Evolutionary conservation across 768 basidiomycete species (phyloP).

Genomic region (Leccinum ochraceum): DNA sequence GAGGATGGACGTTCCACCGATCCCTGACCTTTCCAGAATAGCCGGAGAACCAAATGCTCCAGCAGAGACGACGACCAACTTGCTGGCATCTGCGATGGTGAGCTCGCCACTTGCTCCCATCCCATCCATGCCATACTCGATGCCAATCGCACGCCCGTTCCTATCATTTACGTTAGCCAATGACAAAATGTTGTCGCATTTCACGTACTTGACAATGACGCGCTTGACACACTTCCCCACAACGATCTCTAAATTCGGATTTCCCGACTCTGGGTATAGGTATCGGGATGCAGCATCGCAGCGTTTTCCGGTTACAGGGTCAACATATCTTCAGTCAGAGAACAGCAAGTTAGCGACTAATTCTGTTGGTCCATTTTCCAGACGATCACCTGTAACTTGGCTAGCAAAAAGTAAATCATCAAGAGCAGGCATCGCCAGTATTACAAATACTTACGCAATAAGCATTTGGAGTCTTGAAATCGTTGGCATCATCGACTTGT

Average conservation of each 20-base stretch:
- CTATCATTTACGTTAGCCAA: slow-evolving; percentile 16
- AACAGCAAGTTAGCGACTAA: too few species aligned
- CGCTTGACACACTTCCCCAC: slow-evolving; percentile 22
- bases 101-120: not conserved
- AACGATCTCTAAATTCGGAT: slow-evolving; percentile 29
- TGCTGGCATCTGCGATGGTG: slow-evolving; percentile 25
- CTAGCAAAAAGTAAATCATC: too few species aligned
- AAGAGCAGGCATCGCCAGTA: slow-evolving; percentile 19
- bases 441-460: too few species aligned
- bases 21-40: slow-evolving; percentile 52
- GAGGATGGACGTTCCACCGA: slow-evolving; percentile 35
- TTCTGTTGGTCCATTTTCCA: too few species aligned
- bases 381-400: too few species aligned
- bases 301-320: slow-evolving; percentile 38
- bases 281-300: slow-evolving; percentile 34
- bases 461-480: too few species aligned
- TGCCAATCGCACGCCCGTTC: slow-evolving; percentile 35
- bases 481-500: too few species aligned
- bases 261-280: slow-evolving; percentile 30
- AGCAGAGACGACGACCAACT: slow-evolving; percentile 48
- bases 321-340: slow-evolving; percentile 49
- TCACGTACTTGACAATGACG: not conserved
- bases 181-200: not conserved
- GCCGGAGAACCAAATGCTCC: slow-evolving; percentile 57
- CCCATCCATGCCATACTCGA: slow-evolving; percentile 32